These are phyloP conservation scores for Bocquillonia castaneifolia DNA, from an alignment of 441 rosid species.

Conservation along the genomic window DNA sequence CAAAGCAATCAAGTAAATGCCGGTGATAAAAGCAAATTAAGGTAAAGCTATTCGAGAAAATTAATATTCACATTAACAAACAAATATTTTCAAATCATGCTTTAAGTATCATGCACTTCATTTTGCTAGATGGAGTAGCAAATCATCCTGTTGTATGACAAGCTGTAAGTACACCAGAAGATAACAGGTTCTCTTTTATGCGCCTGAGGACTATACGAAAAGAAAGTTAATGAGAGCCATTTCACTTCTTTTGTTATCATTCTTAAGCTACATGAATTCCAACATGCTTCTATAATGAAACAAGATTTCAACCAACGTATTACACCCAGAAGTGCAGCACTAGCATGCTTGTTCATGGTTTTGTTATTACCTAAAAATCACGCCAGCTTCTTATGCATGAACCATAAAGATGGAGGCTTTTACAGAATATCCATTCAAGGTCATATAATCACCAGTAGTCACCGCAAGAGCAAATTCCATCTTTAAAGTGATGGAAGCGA, in stretches of 20 bases:
- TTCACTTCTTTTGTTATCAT: background rate
- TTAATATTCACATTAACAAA: background rate
- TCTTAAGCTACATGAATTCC: background rate
- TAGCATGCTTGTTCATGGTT: background rate
- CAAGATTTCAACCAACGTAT: background rate
- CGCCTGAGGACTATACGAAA: background rate
- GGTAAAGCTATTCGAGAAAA: background rate
- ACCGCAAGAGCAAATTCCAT: constrained; percentile 68
- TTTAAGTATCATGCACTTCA: constrained; percentile 13
- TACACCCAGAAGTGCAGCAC: background rate
- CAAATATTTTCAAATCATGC: background rate
- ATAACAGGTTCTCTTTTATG: background rate
- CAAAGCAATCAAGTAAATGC: background rate
- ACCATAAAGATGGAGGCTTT: background rate
- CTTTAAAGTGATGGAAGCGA: constrained; percentile 74
- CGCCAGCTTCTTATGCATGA: constrained; percentile 1
- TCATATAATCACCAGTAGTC: constrained; percentile 65
- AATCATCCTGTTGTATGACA: constrained; percentile 6
- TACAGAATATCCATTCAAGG: background rate
- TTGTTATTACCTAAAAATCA: constrained; percentile 10
- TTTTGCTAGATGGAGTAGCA: constrained; percentile 1
- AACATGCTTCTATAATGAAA: background rate
- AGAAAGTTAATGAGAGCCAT: background rate
- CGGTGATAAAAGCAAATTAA: background rate
- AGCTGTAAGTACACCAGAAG: constrained; percentile 20